Evolutionary conservation across 2,329 filamentous ascomycete genomes (phyloP).

Genomic region (Phialophora expanda): DNA sequence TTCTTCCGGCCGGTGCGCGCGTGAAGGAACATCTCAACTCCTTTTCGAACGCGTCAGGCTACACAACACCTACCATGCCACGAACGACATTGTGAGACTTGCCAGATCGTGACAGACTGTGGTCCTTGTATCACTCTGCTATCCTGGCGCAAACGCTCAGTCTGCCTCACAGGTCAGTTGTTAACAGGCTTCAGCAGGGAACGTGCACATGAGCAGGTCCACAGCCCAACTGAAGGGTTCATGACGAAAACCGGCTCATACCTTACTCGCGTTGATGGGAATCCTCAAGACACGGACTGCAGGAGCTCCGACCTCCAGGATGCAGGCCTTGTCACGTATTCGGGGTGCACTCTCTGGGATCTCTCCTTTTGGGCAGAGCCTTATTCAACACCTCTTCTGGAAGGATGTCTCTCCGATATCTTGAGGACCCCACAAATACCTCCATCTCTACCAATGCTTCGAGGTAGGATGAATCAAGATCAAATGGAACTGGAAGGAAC

Average conservation of each 20-base stretch:
- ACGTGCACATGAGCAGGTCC: not conserved
- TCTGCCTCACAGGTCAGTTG: not conserved
- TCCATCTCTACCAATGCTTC: constrained; percentile 10
- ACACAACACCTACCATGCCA: not conserved
- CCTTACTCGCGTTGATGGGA: not conserved
- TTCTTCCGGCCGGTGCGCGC: not conserved
- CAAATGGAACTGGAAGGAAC: not conserved
- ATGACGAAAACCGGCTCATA: not conserved
- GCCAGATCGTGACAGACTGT: not conserved
- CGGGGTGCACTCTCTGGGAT: not conserved
- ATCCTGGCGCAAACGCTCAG: not conserved
- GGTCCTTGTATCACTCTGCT: not conserved
- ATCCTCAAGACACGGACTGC: not conserved
- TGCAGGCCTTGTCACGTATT: not conserved
- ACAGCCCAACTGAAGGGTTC: not conserved
- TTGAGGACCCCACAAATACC: constrained; percentile 6
- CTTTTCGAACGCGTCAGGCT: too few species aligned
- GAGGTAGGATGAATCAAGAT: constrained; percentile 9
- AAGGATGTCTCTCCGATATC: constrained; percentile 32
- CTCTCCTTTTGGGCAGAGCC: constrained; percentile 1
- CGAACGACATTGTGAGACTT: not conserved
- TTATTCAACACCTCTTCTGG: constrained; percentile 35
- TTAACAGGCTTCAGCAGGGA: not conserved
- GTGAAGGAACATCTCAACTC: not conserved
- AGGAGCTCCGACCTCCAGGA: not conserved